A percentile compares a stretch with the other conserved stretches of the same genome.
phyloP scores from a whole-genome alignment of 2,329 filamentous ascomycete genomes.

The Pestalotiopsis sp. region DNA sequence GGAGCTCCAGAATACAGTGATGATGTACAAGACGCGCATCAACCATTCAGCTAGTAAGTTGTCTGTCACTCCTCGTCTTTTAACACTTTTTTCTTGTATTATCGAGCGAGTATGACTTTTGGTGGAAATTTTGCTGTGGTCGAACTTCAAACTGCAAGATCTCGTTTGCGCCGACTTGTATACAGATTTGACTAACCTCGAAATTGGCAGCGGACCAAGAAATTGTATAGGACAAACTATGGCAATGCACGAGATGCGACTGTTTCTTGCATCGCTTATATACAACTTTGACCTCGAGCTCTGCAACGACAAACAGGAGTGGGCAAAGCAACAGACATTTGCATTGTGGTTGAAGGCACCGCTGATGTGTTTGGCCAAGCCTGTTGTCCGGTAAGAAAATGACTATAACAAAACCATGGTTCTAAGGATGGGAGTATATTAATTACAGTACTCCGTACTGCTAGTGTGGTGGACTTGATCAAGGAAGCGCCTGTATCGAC shows the following conservation, averaged over 20 bases:
- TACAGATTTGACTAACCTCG: not conserved
- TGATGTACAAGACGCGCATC: constrained; percentile 16
- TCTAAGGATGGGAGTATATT: not conserved
- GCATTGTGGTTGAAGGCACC: constrained; percentile 18
- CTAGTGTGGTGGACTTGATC: not conserved
- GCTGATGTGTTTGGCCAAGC: constrained; percentile 7
- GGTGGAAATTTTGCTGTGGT: too few species aligned
- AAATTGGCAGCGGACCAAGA: constrained; percentile 14
- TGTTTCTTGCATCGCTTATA: constrained; percentile 16
- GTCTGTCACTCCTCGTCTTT: not conserved
- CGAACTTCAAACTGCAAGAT: not conserved
- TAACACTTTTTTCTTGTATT: not conserved
- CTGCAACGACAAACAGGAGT: constrained; percentile 13
- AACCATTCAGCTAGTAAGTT: constrained; percentile 17
- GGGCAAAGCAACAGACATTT: constrained; percentile 18
- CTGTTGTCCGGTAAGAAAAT: not conserved
- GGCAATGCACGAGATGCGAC: constrained; percentile 16
- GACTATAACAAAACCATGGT: not conserved
- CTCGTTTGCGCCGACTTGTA: too few species aligned
- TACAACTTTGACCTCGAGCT: constrained; percentile 18
- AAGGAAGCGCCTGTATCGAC: not conserved
- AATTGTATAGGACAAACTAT: constrained; percentile 23
- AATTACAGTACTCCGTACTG: not conserved
- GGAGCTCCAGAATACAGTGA: constrained; percentile 14
- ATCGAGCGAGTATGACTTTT: too few species aligned